Evolutionary conservation across 2,329 filamentous ascomycete genomes (phyloP), one percentile per base, ranked within the genome.

Genomic region (Emmonsia crescens): DNA sequence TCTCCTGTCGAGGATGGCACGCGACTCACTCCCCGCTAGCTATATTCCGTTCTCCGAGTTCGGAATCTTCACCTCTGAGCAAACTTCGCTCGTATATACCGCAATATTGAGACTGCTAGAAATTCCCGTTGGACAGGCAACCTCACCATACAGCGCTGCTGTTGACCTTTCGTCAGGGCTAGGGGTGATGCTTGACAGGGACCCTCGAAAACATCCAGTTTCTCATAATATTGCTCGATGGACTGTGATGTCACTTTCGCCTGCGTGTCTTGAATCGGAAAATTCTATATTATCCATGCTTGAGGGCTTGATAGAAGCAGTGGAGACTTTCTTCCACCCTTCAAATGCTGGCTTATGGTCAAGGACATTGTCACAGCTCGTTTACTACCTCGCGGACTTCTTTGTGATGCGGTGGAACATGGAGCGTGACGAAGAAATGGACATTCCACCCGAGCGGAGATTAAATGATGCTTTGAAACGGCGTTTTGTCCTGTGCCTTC

Each of bases 361-460:
- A 1, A 91, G 86, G 69, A 89, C 93, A 66, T 79, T 99, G 51
- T 88, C 91, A 2, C 93, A 97, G 74, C 81, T 99, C 60, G 89
- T 94, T 5, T 92, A 92, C 72, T 96, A 96, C 74, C 80, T 99
- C 5, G 88, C 92, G 2, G 94, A 99, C 73, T 92, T 96, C 69
- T 99, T 99, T 73, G 90, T 99, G 51, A 94, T 96, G 77, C 87
- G 94, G 59, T 99, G 92, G 92, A 97, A 99, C 72, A 86, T 93
- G 59, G 94, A 99, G 76, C 88, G 89, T 72, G 96, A 86, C 70
- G 91, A 91, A 33, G 95, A 99, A 77, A 87, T 96, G 76, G 89
- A 96, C 52, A 84, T 93, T 1, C 92, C 93, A 0, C 77, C 82
- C 46, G 90, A 92, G 58, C 85, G 94, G 60, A 87, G 81, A 67